These are phyloP conservation scores for Spencermartinsiella ligniputridi DNA, from an alignment of 1,139 yeast genomes.

Conservation along the genomic window DNA sequence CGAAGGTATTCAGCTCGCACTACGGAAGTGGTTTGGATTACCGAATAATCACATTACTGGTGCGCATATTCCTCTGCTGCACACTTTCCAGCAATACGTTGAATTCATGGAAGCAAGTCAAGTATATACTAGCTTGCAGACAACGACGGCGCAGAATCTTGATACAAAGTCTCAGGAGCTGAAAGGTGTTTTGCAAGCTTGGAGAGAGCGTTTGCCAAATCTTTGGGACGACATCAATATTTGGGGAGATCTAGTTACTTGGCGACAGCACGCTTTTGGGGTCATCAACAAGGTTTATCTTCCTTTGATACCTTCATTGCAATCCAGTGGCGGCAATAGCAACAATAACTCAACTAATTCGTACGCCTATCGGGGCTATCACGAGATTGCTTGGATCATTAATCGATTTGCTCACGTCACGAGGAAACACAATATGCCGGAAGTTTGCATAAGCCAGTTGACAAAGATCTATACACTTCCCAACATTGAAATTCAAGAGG, in stretches of 20 bases:
- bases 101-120: conserved; percentile 98
- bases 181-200: conserved; percentile 89
- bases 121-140: conserved; percentile 80
- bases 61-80: conserved; percentile 87
- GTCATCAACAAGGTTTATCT: conserved; percentile 93
- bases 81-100: conserved; percentile 94
- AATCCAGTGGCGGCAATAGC: conserved; percentile 60
- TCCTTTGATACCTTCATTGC: conserved; percentile 86
- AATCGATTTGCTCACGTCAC: conserved; percentile 98
- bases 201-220: conserved; percentile 97
- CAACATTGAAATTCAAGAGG: conserved; percentile 97
- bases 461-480: conserved; percentile 94
- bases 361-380: conserved; percentile 95
- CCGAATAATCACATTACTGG: conserved; percentile 69
- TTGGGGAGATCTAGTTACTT: conserved; percentile 96
- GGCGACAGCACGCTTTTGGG: conserved; percentile 98
- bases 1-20: conserved; percentile 90
- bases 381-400: conserved; percentile 98
- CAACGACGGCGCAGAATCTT: conserved; percentile 87
- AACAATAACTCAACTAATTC: conserved; percentile 65
- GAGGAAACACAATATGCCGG: conserved; percentile 93
- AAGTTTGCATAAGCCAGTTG: conserved; percentile 88
- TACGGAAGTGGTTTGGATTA: conserved; percentile 89
- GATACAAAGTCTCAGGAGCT: conserved; percentile 92
- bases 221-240: conserved; percentile 95